Conservation (phyloP, 2,329 filamentous ascomycete genomes). For the Fusarium sp. region DNA sequence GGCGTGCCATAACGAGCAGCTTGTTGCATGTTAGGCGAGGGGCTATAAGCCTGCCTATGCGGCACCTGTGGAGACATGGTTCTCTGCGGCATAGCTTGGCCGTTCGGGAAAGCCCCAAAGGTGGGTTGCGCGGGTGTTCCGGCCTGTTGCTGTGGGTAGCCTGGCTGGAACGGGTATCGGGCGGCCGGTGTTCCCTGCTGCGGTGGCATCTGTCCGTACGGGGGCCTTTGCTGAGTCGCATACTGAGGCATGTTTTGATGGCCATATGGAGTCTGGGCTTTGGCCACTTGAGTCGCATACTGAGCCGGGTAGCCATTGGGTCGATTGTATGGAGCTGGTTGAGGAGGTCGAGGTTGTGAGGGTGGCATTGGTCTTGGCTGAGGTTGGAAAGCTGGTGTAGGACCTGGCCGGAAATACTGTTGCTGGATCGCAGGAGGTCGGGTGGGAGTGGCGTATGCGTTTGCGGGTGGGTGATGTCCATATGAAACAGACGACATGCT, state of each 20-base stretch:
- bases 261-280: conserved; percentile 64
- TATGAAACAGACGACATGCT: conserved; percentile 56
- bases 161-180: conserved; percentile 56
- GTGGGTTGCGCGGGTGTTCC: conserved; percentile 53
- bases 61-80: conserved; percentile 60
- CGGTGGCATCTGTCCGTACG: conserved; percentile 55
- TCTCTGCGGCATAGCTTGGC: conserved; percentile 54
- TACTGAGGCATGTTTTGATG: conserved; percentile 64
- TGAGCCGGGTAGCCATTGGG: conserved; percentile 61
- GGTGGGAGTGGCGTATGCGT: conserved; percentile 61
- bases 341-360: conserved; percentile 53
- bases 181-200: conserved; percentile 58
- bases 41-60: conserved; percentile 53
- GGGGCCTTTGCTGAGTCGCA: conserved; percentile 60
- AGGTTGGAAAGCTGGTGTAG: conserved; percentile 58
- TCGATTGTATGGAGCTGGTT: conserved; percentile 63
- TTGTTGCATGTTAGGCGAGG: conserved; percentile 54
- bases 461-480: conserved; percentile 57
- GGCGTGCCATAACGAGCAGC: conserved; percentile 50
- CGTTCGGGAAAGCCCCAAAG: conserved; percentile 58
- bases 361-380: conserved; percentile 53
- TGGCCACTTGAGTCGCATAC: conserved; percentile 64
- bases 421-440: conserved; percentile 59
- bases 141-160: conserved; percentile 54
- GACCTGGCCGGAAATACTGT: conserved; percentile 58